Evolutionary conservation across 2,329 filamentous ascomycete genomes (phyloP).

Genomic region (Colletotrichum cordylinicola): DNA sequence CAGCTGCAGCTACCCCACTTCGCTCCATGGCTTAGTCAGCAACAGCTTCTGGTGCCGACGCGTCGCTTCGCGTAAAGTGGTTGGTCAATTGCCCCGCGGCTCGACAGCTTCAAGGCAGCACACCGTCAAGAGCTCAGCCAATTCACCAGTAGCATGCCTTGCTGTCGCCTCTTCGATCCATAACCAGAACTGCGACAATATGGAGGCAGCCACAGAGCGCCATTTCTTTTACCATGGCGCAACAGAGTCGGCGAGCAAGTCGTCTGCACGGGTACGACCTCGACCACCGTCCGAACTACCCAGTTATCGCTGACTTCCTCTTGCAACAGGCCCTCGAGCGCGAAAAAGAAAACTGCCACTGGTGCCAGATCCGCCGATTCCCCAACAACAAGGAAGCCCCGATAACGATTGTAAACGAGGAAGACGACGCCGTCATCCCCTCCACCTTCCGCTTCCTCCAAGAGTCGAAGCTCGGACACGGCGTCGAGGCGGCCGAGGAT

Average conservation of each 20-base stretch:
- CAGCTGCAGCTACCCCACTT: neutral
- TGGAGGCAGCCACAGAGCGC: constrained; percentile 50
- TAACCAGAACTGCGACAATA: constrained; percentile 25
- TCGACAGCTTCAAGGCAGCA: neutral
- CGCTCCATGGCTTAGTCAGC: neutral
- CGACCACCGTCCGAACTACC: too few relatives aligned
- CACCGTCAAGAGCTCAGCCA: neutral
- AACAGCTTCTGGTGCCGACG: neutral
- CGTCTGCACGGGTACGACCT: constrained; percentile 5
- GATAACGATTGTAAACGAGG: constrained; percentile 69
- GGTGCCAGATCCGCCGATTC: constrained; percentile 65
- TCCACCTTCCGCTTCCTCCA: constrained; percentile 73
- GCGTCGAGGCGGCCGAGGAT: constrained; percentile 63
- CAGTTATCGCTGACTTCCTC: neutral
- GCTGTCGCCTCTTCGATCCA: neutral
- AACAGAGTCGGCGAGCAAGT: neutral
- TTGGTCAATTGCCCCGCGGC: neutral
- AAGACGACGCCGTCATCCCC: constrained; percentile 62
- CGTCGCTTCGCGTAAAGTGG: constrained; percentile 20
- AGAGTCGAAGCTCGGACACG: constrained; percentile 61
- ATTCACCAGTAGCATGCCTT: neutral
- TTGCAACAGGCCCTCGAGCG: constrained; percentile 36
- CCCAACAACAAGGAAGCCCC: constrained; percentile 52
- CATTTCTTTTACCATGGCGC: constrained; percentile 58
- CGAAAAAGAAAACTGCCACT: constrained; percentile 58